Percentiles rank a stretch among this genome's conserved stretches.
These are phyloP conservation scores for Climacium dendroides DNA, from an alignment of 225 moss, liverwort and hornwort species.

Conservation along the genomic window DNA sequence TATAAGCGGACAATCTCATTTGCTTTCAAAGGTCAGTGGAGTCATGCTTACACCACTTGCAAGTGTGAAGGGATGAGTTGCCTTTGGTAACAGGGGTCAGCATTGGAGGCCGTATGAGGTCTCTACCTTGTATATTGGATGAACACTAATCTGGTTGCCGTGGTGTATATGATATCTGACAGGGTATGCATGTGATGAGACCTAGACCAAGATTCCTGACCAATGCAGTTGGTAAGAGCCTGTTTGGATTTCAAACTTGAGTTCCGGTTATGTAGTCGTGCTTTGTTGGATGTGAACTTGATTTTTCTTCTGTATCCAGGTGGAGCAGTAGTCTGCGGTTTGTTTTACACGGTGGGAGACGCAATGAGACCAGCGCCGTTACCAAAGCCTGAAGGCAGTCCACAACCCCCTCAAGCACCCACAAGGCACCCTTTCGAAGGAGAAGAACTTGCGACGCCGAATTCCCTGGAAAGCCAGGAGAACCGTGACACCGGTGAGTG, in stretches of 20 bases:
- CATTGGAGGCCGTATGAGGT: neutral
- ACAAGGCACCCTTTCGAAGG: neutral
- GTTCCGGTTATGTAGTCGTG: neutral
- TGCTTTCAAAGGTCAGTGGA: neutral
- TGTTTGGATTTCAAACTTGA: neutral
- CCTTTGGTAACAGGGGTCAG: neutral
- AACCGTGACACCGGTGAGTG: conserved; percentile 7
- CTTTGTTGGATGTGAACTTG: neutral
- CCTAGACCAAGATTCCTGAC: conserved; percentile 33
- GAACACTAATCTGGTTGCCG: neutral
- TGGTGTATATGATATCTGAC: neutral
- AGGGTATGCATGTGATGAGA: conserved; percentile 33
- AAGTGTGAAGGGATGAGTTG: neutral
- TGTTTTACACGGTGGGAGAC: conserved; percentile 19
- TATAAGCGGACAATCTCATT: neutral
- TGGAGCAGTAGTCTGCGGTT: conserved; percentile 33
- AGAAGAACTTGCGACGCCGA: conserved; percentile 4
- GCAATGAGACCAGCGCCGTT: conserved; percentile 7
- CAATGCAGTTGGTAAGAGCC: conserved; percentile 19
- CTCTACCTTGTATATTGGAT: neutral
- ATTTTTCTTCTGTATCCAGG: neutral
- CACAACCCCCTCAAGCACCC: neutral
- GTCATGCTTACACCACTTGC: neutral
- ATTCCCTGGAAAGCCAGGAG: conserved; percentile 6
- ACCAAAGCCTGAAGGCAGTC: conserved; percentile 13